Evolutionary conservation across 148 eudicot genomes (phyloP).

Genomic region (Tetragonia tetragonoides): DNA sequence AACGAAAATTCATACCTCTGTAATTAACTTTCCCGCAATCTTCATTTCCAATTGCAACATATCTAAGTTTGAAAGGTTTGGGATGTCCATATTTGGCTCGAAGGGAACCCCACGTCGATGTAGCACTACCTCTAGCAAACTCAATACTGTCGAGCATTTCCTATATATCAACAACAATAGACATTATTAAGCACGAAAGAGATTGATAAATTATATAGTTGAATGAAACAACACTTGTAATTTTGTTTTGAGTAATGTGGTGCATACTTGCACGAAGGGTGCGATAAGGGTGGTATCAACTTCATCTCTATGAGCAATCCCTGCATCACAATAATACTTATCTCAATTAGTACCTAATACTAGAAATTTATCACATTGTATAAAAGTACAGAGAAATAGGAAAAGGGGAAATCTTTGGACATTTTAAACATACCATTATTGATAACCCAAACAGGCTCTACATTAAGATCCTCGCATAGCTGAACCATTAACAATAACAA

Average conservation of each 20-base stretch:
- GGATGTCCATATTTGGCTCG: slow-evolving; percentile 77
- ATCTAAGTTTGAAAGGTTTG: slow-evolving; percentile 62
- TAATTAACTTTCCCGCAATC: slow-evolving; percentile 52
- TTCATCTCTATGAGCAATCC: slow-evolving; percentile 47
- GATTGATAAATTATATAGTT: not conserved
- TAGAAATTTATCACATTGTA: not conserved
- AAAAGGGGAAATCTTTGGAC: not conserved
- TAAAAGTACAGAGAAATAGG: not conserved
- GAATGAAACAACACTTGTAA: too few relatives aligned
- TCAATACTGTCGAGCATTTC: slow-evolving; percentile 72
- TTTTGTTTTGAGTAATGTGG: not conserved
- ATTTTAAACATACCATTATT: slow-evolving; percentile 52
- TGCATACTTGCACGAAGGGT: slow-evolving; percentile 58
- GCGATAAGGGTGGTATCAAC: slow-evolving; percentile 39
- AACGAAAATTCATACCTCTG: slow-evolving; percentile 31
- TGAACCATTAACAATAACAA: slow-evolving; percentile 21
- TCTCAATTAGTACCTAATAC: not conserved
- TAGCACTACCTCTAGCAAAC: slow-evolving; percentile 71
- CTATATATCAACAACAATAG: slow-evolving; percentile 17
- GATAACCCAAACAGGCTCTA: slow-evolving; percentile 78
- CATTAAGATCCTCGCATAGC: slow-evolving; percentile 86
- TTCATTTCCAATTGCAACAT: slow-evolving; percentile 78
- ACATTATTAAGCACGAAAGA: not conserved
- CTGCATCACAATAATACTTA: slow-evolving; percentile 24
- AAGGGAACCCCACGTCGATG: slow-evolving; percentile 69